phyloP scores from a whole-genome alignment of 108 stramenopile species.

The Aurantiochytrium sp. region DNA sequence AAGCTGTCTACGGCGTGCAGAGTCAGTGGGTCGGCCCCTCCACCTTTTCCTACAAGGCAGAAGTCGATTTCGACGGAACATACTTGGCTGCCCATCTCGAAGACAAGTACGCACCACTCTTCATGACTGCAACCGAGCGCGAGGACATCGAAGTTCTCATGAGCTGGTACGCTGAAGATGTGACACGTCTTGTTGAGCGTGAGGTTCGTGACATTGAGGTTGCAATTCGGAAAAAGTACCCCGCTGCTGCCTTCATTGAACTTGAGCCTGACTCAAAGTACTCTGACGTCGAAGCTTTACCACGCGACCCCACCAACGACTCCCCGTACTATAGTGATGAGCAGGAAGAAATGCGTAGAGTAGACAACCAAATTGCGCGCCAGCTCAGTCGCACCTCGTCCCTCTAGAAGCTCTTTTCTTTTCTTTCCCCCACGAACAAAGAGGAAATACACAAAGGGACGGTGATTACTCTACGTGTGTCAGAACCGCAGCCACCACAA shows the following conservation, averaged over 20 bases:
- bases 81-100: slow-evolving; percentile 79
- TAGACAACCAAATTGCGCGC: neutral
- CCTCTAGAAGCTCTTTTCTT: neutral
- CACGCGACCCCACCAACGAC: neutral
- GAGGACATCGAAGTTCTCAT: slow-evolving; percentile 18
- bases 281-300: neutral
- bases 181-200: slow-evolving; percentile 82
- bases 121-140: neutral
- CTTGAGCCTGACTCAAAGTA: slow-evolving; percentile 80
- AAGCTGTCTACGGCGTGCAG: slow-evolving; percentile 75
- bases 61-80: slow-evolving; percentile 97
- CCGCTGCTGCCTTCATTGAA: slow-evolving; percentile 90
- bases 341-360: neutral
- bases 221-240: slow-evolving; percentile 77
- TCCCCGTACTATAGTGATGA: neutral
- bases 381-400: neutral
- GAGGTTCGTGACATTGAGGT: slow-evolving; percentile 86
- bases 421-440: too few species aligned
- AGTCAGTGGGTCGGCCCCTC: slow-evolving; percentile 91
- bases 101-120: neutral
- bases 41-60: slow-evolving; percentile 93
- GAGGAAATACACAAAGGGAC: too few species aligned
- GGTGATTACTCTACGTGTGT: too few species aligned
- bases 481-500: too few species aligned
- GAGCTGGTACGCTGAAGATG: slow-evolving; percentile 93